Conservation (phyloP, 345 rosid species). For the Noccaea bulbosa region DNA sequence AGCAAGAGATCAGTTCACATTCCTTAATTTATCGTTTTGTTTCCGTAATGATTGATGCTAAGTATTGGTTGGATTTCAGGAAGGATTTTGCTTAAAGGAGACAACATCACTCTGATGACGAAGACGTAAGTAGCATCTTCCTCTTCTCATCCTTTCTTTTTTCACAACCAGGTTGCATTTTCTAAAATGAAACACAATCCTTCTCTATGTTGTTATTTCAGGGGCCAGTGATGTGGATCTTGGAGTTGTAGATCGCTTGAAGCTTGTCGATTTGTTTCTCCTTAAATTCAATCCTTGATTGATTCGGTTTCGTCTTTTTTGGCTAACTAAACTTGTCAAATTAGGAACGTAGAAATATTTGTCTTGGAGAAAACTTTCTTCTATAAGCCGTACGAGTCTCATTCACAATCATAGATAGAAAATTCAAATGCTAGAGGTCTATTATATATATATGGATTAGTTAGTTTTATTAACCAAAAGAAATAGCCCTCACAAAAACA, state of each 20-base stretch:
- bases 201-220: too few relatives aligned
- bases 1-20: too few relatives aligned
- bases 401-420: not conserved
- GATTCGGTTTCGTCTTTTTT: not conserved
- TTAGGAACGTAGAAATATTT: too few relatives aligned
- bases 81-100: slow-evolving; percentile 83
- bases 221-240: too few relatives aligned
- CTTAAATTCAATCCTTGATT: not conserved
- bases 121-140: slow-evolving; percentile 58
- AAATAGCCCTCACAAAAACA: slow-evolving; percentile 23
- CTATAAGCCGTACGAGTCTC: not conserved
- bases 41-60: slow-evolving; percentile 12
- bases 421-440: not conserved
- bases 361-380: too few relatives aligned
- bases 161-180: too few relatives aligned
- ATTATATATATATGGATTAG: not conserved
- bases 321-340: too few relatives aligned
- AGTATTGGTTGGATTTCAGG: slow-evolving; percentile 48
- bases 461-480: slow-evolving; percentile 39
- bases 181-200: too few relatives aligned
- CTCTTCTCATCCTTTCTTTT: not conserved
- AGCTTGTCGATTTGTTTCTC: not conserved
- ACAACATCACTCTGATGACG: slow-evolving; percentile 90
- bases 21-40: not conserved
- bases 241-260: too few relatives aligned